phyloP scores from a whole-genome alignment of 208 protist species.

The Crithidia thermophila region DNA sequence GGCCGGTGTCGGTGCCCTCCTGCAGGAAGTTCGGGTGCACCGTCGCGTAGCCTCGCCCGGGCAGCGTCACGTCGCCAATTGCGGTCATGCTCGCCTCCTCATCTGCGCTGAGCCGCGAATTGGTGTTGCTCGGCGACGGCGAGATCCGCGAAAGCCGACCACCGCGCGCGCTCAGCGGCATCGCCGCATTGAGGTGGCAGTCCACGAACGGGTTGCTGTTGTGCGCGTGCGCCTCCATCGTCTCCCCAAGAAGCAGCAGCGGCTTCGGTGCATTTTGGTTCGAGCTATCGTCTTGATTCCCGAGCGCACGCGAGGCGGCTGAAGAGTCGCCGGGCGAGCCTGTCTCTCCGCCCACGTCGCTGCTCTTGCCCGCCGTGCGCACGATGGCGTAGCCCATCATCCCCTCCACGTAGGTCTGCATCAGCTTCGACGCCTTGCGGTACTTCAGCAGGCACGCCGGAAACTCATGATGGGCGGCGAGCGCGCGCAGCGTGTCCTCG shows the following conservation, averaged over 20 bases:
- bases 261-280: neutral
- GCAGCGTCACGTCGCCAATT: slow-evolving; percentile 18
- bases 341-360: neutral
- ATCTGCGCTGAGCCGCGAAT: neutral
- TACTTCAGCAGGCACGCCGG: slow-evolving; percentile 76
- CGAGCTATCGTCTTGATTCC: neutral
- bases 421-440: slow-evolving; percentile 84
- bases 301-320: neutral
- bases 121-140: neutral
- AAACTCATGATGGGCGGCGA: slow-evolving; percentile 79
- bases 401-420: slow-evolving; percentile 89
- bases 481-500: slow-evolving; percentile 76
- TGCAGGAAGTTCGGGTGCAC: slow-evolving; percentile 87
- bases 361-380: slow-evolving; percentile 7
- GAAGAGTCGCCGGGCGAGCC: neutral
- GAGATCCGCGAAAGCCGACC: neutral
- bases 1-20: slow-evolving; percentile 89
- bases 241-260: slow-evolving; percentile 15
- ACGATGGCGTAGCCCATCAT: slow-evolving; percentile 80
- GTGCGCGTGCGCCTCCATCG: slow-evolving; percentile 7
- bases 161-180: neutral
- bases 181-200: slow-evolving; percentile 10
- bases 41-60: slow-evolving; percentile 29
- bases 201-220: slow-evolving; percentile 31
- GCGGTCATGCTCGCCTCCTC: slow-evolving; percentile 23